phyloP scores from a whole-genome alignment of 1,284 basidiomycete genomes.

The Sutorius eximius region DNA sequence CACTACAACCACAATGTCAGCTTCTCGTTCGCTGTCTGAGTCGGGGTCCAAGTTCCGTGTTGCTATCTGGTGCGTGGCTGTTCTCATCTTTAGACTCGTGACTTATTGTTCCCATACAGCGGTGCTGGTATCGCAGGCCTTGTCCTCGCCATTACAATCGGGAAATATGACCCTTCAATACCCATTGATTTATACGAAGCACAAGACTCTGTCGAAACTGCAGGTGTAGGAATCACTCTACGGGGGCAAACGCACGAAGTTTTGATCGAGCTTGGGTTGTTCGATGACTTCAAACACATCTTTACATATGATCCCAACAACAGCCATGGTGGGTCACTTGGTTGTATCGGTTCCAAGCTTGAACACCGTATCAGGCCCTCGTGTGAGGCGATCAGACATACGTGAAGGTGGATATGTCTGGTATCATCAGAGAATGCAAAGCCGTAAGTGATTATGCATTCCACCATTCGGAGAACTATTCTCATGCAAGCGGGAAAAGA shows the following conservation, averaged over 20 bases:
- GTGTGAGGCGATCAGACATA: constrained; percentile 17
- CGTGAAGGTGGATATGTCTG: constrained; percentile 24
- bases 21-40: background rate
- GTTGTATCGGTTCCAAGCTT: background rate
- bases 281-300: constrained; percentile 19
- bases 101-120: no score
- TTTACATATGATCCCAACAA: background rate
- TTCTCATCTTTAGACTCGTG: no score
- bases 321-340: background rate
- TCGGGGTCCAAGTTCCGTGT: background rate
- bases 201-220: constrained; percentile 12
- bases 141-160: no score
- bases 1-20: background rate
- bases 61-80: background rate
- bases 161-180: constrained; percentile 17
- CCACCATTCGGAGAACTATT: background rate
- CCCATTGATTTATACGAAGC: constrained; percentile 28
- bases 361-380: background rate
- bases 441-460: constrained; percentile 6
- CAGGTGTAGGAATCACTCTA: constrained; percentile 19
- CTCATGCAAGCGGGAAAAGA: constrained; percentile 5
- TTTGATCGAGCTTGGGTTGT: constrained; percentile 21
- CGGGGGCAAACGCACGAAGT: constrained; percentile 9
- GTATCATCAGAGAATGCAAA: constrained; percentile 5
- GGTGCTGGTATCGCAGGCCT: no score